Percentiles rank a stretch among this genome's conserved stretches.
Evolutionary conservation across 2,329 filamentous ascomycete genomes (phyloP).

Genomic region (Reticulascus tulasneorum): DNA sequence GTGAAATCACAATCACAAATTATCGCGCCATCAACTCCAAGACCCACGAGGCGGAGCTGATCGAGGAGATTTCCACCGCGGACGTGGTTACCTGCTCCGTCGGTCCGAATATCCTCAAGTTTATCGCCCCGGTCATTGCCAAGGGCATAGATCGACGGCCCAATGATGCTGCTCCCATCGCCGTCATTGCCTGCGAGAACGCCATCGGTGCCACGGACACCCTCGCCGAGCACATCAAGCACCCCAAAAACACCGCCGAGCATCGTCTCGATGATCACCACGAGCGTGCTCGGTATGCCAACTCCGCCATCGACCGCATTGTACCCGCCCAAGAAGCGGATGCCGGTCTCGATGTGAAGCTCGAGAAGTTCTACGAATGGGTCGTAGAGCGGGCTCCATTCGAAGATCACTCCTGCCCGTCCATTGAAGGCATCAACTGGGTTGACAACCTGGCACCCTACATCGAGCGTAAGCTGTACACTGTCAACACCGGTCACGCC

Average conservation of each 20-base stretch:
- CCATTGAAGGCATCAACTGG: conserved; percentile 87
- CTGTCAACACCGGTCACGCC: conserved; percentile 96
- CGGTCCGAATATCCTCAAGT: conserved; percentile 91
- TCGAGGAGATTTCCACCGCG: conserved; percentile 81
- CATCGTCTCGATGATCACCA: conserved; percentile 65
- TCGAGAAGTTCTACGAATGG: conserved; percentile 99
- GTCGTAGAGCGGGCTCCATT: conserved; percentile 89
- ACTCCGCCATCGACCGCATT: conserved; percentile 97
- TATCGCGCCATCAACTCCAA: conserved; percentile 97
- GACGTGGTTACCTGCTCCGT: conserved; percentile 96
- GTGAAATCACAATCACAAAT: conserved; percentile 80
- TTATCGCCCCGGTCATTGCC: conserved; percentile 92
- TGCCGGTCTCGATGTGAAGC: conserved; percentile 82
- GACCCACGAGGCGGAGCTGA: conserved; percentile 72
- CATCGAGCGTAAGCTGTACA: conserved; percentile 99
- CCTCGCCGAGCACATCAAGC: conserved; percentile 75
- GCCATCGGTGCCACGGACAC: conserved; percentile 92
- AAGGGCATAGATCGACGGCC: conserved; percentile 83
- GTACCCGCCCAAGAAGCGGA: conserved; percentile 83
- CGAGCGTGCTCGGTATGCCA: conserved; percentile 82
- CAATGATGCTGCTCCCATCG: conserved; percentile 61
- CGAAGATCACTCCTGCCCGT: conserved; percentile 62
- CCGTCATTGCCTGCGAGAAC: conserved; percentile 97
- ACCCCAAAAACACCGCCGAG: conserved; percentile 65
- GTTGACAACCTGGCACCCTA: conserved; percentile 88